These are phyloP conservation scores for Aspergillus sp. DNA, from an alignment of 2,329 filamentous ascomycete genomes.

Conservation along the genomic window DNA sequence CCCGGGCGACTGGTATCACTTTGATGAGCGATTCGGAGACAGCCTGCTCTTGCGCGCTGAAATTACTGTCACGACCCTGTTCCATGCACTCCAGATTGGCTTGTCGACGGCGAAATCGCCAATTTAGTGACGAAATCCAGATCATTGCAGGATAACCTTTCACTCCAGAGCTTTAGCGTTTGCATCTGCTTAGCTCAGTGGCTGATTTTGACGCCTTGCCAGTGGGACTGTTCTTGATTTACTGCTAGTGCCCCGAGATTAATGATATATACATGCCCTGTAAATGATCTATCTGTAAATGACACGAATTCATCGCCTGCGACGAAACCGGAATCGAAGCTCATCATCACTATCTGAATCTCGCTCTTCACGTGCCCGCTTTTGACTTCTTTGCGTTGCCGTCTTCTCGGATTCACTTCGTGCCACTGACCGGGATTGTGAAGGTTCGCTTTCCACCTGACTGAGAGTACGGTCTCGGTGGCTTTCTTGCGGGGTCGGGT, in stretches of 20 bases:
- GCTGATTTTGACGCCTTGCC: not conserved
- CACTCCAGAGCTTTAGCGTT: not conserved
- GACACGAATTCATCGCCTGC: conserved; percentile 37
- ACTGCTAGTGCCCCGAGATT: not conserved
- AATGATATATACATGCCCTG: conserved; percentile 1
- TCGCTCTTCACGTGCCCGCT: conserved; percentile 36
- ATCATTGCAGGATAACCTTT: conserved; percentile 1
- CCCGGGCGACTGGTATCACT: not conserved
- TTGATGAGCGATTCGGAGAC: not conserved
- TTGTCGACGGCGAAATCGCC: not conserved
- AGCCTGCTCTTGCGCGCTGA: not conserved
- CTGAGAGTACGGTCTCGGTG: conserved; percentile 14
- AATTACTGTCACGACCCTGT: not conserved
- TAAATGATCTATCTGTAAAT: conserved; percentile 5
- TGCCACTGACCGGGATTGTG: conserved; percentile 16
- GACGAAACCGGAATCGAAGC: conserved; percentile 55
- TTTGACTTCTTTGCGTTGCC: conserved; percentile 24
- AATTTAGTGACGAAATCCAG: not conserved
- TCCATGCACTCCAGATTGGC: not conserved
- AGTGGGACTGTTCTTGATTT: not conserved
- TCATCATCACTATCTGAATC: conserved; percentile 60
- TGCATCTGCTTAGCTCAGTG: not conserved
- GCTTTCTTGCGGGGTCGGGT: conserved; percentile 23
- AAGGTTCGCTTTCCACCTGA: conserved; percentile 8
- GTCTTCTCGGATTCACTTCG: conserved; percentile 22